A percentile compares a stretch with the other conserved stretches of the same genome.
These are phyloP conservation scores for Penicillium digitatum DNA, from an alignment of 2,329 filamentous ascomycete genomes.

Conservation along the genomic window DNA sequence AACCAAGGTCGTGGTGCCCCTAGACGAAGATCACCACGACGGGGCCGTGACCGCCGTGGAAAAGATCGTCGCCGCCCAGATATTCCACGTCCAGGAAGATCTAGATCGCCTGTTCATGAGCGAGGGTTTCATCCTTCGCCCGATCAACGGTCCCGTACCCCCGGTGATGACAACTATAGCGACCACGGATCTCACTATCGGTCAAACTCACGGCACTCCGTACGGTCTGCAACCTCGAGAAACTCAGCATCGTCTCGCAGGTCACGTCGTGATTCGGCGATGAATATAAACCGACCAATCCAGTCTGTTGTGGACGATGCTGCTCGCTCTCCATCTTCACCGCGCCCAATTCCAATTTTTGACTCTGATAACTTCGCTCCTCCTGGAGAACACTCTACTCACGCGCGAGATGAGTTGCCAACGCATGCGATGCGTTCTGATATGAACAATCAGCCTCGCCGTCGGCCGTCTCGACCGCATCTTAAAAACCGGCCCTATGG, in stretches of 20 bases:
- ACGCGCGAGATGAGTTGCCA: slow-evolving; percentile 33
- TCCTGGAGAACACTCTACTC: slow-evolving; percentile 31
- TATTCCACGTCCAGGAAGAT: slow-evolving; percentile 27
- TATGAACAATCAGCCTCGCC: slow-evolving; percentile 27
- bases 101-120: slow-evolving; percentile 33
- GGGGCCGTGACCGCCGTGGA: slow-evolving; percentile 33
- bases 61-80: slow-evolving; percentile 30
- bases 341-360: slow-evolving; percentile 32
- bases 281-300: slow-evolving; percentile 29
- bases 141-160: slow-evolving; percentile 29
- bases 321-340: slow-evolving; percentile 33
- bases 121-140: slow-evolving; percentile 26
- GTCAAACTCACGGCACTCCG: slow-evolving; percentile 36
- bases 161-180: slow-evolving; percentile 23
- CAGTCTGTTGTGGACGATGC: slow-evolving; percentile 29
- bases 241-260: slow-evolving; percentile 26
- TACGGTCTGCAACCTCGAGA: slow-evolving; percentile 31
- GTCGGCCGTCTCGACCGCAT: slow-evolving; percentile 40
- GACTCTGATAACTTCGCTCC: slow-evolving; percentile 31
- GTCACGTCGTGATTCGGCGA: slow-evolving; percentile 21
- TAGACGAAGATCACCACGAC: slow-evolving; percentile 33
- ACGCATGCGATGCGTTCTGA: slow-evolving; percentile 36
- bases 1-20: slow-evolving; percentile 33
- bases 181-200: slow-evolving; percentile 30
- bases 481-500: slow-evolving; percentile 49